These are phyloP conservation scores for Populus nigra DNA, from an alignment of 345 rosid genomes.

Conservation along the genomic window DNA sequence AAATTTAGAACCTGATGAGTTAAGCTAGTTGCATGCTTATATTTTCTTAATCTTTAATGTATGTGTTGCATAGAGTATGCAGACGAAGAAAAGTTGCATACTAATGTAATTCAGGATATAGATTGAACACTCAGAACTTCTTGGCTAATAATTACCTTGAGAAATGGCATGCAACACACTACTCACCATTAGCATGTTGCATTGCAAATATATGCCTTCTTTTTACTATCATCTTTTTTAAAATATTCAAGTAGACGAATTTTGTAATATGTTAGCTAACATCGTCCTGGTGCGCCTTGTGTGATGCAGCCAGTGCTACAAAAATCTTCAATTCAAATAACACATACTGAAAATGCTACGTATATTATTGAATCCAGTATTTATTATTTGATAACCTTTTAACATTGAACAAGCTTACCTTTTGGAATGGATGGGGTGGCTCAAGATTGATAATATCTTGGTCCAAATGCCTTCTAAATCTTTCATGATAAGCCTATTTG, in stretches of 20 bases:
- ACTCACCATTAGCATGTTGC: not conserved
- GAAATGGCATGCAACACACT: not conserved
- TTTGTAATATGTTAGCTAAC: slow-evolving; percentile 54
- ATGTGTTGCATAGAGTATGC: not conserved
- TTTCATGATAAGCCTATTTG: slow-evolving; percentile 49
- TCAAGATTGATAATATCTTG: slow-evolving; percentile 55
- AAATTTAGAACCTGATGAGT: too few relatives aligned
- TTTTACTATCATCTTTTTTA: too few relatives aligned
- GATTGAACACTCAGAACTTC: not conserved
- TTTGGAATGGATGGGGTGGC: slow-evolving; percentile 60
- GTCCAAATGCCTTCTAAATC: slow-evolving; percentile 45
- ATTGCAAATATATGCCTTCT: not conserved
- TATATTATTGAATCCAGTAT: not conserved
- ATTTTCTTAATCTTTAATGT: not conserved
- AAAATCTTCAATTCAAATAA: slow-evolving; percentile 40
- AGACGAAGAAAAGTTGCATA: not conserved
- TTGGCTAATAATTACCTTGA: not conserved
- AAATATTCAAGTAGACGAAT: not conserved
- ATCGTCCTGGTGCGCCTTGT: slow-evolving; percentile 62
- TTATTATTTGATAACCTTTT: not conserved
- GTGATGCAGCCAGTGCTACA: slow-evolving; percentile 57
- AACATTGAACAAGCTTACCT: slow-evolving; percentile 28
- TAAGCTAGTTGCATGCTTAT: too few relatives aligned
- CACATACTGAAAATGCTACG: not conserved
- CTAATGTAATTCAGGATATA: too few relatives aligned